phyloP scores from a whole-genome alignment of 2,329 filamentous ascomycete species.

The Arthrobotrys iridis region DNA sequence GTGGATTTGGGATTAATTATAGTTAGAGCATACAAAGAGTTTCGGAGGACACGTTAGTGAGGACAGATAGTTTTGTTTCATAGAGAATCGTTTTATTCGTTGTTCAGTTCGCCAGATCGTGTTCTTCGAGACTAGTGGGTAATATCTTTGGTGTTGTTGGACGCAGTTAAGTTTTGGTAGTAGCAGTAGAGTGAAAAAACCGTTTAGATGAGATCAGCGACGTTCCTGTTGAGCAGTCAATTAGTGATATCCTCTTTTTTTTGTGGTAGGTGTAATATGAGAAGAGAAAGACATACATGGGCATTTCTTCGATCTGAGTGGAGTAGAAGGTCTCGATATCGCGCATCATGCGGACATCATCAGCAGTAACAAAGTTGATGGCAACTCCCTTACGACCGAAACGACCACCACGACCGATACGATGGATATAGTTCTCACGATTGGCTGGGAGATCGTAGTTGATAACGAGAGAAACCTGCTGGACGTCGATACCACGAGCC shows the following conservation, averaged over 20 bases:
- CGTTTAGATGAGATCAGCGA: constrained; percentile 77
- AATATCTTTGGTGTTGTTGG: neutral
- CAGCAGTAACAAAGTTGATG: constrained; percentile 99
- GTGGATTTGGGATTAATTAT: neutral
- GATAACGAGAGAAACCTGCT: constrained; percentile 99
- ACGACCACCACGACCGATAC: constrained; percentile 98
- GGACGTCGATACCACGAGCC: constrained; percentile 99
- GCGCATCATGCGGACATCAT: constrained; percentile 99
- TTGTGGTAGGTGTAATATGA: neutral
- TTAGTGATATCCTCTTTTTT: constrained; percentile 28
- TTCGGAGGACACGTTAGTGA: constrained; percentile 1
- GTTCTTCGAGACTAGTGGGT: neutral
- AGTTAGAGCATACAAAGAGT: constrained; percentile 9
- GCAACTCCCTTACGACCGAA: constrained; percentile 99
- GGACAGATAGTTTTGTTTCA: neutral
- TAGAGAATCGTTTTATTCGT: neutral
- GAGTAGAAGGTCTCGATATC: constrained; percentile 99
- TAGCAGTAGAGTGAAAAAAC: neutral
- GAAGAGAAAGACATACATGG: constrained; percentile 82
- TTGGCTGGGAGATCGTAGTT: constrained; percentile 99
- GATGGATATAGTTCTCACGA: constrained; percentile 99
- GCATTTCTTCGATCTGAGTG: constrained; percentile 99
- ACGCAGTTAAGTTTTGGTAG: neutral
- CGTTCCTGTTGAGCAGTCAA: constrained; percentile 64
- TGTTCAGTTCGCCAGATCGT: constrained; percentile 12